These are phyloP conservation scores for Daldinia grandis DNA, from an alignment of 495 filamentous ascomycete species.

Conservation along the genomic window DNA sequence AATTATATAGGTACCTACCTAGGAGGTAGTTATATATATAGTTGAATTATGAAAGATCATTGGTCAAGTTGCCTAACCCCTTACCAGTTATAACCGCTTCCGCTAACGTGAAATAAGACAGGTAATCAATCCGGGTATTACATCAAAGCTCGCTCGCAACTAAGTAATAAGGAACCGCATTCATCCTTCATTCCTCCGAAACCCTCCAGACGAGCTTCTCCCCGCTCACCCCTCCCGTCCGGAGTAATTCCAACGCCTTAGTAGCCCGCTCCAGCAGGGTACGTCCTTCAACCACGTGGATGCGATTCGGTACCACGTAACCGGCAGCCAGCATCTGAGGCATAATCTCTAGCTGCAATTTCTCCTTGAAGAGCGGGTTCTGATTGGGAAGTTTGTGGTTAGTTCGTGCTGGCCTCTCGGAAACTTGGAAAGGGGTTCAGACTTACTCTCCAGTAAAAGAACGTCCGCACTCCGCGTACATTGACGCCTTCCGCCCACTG, in stretches of 20 bases:
- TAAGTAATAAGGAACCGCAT: background rate
- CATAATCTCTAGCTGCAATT: conserved; percentile 60
- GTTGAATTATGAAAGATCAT: background rate
- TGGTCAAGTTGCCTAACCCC: background rate
- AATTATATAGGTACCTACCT: background rate
- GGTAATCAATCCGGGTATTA: background rate
- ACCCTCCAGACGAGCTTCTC: conserved; percentile 62
- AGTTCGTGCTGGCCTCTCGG: background rate
- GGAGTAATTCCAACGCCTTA: conserved; percentile 53
- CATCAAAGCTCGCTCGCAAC: background rate
- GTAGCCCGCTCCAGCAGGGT: conserved; percentile 60
- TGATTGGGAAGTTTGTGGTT: conserved; percentile 25
- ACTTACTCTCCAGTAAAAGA: conserved; percentile 57
- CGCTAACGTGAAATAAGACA: no score
- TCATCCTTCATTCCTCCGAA: conserved; percentile 40
- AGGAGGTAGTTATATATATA: background rate
- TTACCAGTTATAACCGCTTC: background rate
- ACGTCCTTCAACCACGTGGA: conserved; percentile 56
- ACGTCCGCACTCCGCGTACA: conserved; percentile 59
- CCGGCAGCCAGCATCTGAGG: conserved; percentile 56
- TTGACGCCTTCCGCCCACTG: conserved; percentile 59
- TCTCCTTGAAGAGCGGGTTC: conserved; percentile 59
- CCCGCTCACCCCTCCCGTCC: conserved; percentile 55
- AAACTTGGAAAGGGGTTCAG: background rate
- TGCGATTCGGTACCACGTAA: conserved; percentile 57